Base-by-base conservation (phyloP, 306 rosid genomes). In the Argentina anserina region DNA sequence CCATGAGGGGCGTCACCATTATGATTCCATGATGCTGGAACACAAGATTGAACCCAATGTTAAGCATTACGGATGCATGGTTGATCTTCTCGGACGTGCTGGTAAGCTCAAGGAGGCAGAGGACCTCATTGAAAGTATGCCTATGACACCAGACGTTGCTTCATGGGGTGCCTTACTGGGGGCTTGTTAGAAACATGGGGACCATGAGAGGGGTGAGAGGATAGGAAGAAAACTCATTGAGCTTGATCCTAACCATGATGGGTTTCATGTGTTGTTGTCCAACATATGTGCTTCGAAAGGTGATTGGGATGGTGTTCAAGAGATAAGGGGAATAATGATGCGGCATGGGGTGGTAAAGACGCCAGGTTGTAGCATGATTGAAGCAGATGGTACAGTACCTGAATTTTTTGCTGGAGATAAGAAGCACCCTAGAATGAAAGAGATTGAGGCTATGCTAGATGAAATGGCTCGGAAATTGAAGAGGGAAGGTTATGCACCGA, bases 91-190 rank as follows among this genome's bases (percentile, higher is more conserved):
- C 34, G 97, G 96, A 31, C 96, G 97, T 12, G 86, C 96, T 1
- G 97, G 97, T 55, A 71, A 86, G 87, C 86, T 91, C 45, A 84
- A 79, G 79, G 93, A 91, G 78, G 97, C 97, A 21, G 97, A 91
- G 82, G 89, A 87, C 63, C 82, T 91, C 40, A 80, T 86, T 64
- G 75, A 87, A 68, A 83, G 66, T 75, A 91, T 91, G 97, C 96
- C 97, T 31, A 78, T 89, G 90, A 62, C 73, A 11, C 90, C 97
- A 0, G 96, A 87, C 76, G 90, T 87, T 15, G 92, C 92, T 53
- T 82, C 96, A 26, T 92, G 97, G 96, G 97, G 96, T 67, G 97
- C 97, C 67, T 79, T 89, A 80, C 87, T 91, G 8, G 97, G 93
- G 71, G 96, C 96, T 33, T 89, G 96, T 80, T 78, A 81, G 80